Percentiles rank a stretch among this genome's conserved stretches.
Evolutionary conservation across 192 early-diverging fungal species (phyloP).

Genomic region (Rhizophagus sp.): DNA sequence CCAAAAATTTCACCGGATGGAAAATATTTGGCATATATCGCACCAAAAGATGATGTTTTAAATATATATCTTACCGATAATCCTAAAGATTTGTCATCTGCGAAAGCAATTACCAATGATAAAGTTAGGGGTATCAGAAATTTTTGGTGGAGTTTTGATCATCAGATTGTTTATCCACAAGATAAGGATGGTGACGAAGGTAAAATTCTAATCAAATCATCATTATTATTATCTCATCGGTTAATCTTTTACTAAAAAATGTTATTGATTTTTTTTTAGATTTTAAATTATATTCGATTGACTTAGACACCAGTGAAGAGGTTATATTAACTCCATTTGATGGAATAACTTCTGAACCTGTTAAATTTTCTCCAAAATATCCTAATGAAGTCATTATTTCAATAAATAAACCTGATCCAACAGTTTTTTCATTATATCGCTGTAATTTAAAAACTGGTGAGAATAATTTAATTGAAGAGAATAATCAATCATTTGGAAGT

Average conservation of each 20-base stretch:
- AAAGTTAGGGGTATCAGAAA: slow-evolving; percentile 32
- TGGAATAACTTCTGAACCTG: neutral
- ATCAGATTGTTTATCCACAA: slow-evolving; percentile 34
- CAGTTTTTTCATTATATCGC: slow-evolving; percentile 32
- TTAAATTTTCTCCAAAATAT: slow-evolving; percentile 22
- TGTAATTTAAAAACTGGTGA: slow-evolving; percentile 36
- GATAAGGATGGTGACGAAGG: slow-evolving; percentile 44
- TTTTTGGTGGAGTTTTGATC: slow-evolving; percentile 38
- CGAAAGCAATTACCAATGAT: slow-evolving; percentile 37
- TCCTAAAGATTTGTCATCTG: slow-evolving; percentile 7
- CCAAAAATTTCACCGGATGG: slow-evolving; percentile 28
- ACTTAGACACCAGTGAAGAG: neutral
- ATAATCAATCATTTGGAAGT: slow-evolving; percentile 20
- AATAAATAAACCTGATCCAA: slow-evolving; percentile 36
- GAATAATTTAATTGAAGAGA: slow-evolving; percentile 33
- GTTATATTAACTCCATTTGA: neutral
- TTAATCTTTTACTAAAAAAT: no score
- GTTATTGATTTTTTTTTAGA: neutral
- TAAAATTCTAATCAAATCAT: neutral
- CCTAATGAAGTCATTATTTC: slow-evolving; percentile 37
- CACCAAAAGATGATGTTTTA: slow-evolving; percentile 37
- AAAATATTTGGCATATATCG: slow-evolving; percentile 33
- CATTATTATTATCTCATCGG: no score
- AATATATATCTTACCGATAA: slow-evolving; percentile 36
- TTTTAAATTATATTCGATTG: neutral